Evolutionary conservation across 78 protist genomes (phyloP), one percentile per base, ranked within the genome.

Genomic region (Emiliania huxleyi): DNA sequence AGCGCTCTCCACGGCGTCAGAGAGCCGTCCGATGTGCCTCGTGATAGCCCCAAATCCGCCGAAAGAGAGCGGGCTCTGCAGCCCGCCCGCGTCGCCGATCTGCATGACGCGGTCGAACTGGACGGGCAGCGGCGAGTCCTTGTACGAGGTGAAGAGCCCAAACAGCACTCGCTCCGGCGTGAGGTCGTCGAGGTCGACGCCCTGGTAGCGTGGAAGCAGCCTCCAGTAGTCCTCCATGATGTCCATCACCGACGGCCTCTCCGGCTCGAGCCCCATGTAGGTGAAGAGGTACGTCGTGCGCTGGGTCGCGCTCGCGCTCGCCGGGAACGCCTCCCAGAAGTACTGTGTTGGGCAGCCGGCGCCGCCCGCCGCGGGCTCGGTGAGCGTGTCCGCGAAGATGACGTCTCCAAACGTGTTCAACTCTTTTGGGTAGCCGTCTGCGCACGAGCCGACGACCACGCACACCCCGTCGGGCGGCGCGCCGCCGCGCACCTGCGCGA

Each of bases 391-490:
- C 21, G 89, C 0, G 6, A 44, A 44, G 89, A 81, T 81, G 89
- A 81, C 18, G 89, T 81, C 89, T 23, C 89, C 89, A 38, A 22
- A 44, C 42, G 26, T 5, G 52, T 81, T 81, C 40, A 2, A 3
- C 52, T 18, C 38, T 4, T 33, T 26, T 0, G 0, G 19, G 89
- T 29, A 81, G 62, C 89, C 89, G 56, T 0, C 2, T 6, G 89
- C 89, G 89, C 55, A 44, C 89, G 89, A 19, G 89, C 89, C 89
- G 56, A 81, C 89, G 89, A 81, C 89, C 19, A 81, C 15, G 89
- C 89, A 81, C 38, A 81, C 89, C 44, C 89, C 89, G 52, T 81
- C 89, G 52, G 89, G 89, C 62, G 1, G 12, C 40, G 0, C 38
- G 23, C 89, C 89, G 23, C 18, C 35, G 11, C 89, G 89, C 89